Evolutionary conservation across 1,284 basidiomycete genomes (phyloP), one percentile per base, ranked within the genome.

Genomic region (Sphagnurus paluster): DNA sequence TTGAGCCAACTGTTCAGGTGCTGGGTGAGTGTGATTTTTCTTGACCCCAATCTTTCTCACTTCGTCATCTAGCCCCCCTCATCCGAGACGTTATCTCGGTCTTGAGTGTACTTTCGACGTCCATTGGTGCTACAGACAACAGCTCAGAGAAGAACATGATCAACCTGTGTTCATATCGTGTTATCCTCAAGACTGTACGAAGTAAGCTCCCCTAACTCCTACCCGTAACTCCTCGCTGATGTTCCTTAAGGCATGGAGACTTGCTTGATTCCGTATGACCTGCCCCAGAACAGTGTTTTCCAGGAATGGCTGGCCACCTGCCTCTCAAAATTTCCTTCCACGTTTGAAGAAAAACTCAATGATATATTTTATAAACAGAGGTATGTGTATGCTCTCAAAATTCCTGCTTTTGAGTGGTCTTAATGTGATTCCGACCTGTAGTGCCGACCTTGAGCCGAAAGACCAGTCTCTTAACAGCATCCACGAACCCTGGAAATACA

Each of bases 1-100:
- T 52, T 13, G 57, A 63, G 43, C 72, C 74, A 13, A 66, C 67
- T 5, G 55, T 70, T 16, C 66, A 66, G 14, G 43, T 65, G 28
- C 43, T 63, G 25, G 42, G 65, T 61, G 26, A 28, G 62, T 52
- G 8, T 25, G 35, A 11, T 6, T 7, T 39, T 19, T 28, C 8
- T 24, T 47, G 29, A 28, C 13, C 14, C 30, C 39, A 16, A 28
- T 25, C 17, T 39, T 13, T 34, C 38, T 13, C 5, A 30, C 28
- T 13, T 23, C 8, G 11, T 39, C 2, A 3, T 10, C 16, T 30
- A 63, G 60, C 54, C 11, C 58, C 60, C 6, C 51, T 67, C 13
- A 56, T 56, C 17, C 57, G 56, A 20, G 62, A 67, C 39, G 50
- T 61, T 17, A 48, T 55, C 5, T 55, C 57, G 13, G 50, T 56